Evolutionary conservation across 805 yeast genomes (phyloP).

Genomic region (Phaffomyces antillensis): DNA sequence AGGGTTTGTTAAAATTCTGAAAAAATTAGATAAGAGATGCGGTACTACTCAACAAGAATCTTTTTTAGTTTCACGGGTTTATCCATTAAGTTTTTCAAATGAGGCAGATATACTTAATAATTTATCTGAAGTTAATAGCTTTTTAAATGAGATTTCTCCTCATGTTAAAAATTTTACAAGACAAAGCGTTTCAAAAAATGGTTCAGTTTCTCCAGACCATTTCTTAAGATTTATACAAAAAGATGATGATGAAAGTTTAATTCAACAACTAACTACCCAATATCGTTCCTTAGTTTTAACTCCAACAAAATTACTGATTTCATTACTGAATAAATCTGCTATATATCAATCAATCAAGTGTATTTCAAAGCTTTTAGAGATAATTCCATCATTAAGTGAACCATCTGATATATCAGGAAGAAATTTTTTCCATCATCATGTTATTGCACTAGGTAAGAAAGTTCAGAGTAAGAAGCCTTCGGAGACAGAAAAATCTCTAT

Average conservation of each 20-base stretch:
- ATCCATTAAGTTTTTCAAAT: conserved; percentile 71
- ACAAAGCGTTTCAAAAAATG: background rate
- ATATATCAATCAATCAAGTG: conserved; percentile 46
- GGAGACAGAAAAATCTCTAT: conserved; percentile 1
- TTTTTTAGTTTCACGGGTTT: conserved; percentile 60
- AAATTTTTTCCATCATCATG: conserved; percentile 79
- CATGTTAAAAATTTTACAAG: conserved; percentile 15
- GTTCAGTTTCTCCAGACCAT: conserved; percentile 16
- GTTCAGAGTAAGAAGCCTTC: conserved; percentile 21
- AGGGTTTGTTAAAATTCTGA: conserved; percentile 82
- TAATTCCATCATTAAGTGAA: conserved; percentile 50
- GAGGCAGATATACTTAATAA: conserved; percentile 50
- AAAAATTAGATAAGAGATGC: conserved; percentile 82
- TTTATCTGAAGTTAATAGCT: conserved; percentile 44
- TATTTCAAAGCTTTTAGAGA: conserved; percentile 47
- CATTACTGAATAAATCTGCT: conserved; percentile 61
- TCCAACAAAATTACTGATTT: conserved; percentile 49
- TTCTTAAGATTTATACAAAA: conserved; percentile 24
- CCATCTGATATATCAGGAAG: conserved; percentile 71
- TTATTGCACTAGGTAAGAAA: conserved; percentile 70
- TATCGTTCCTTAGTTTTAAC: conserved; percentile 40
- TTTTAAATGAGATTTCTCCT: conserved; percentile 47
- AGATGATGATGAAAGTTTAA: conserved; percentile 39
- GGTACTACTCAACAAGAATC: conserved; percentile 50
- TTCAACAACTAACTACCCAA: conserved; percentile 35